phyloP scores from a whole-genome alignment of 202 grass and related monocot genomes.

The Schoenoplectus triqueter region DNA sequence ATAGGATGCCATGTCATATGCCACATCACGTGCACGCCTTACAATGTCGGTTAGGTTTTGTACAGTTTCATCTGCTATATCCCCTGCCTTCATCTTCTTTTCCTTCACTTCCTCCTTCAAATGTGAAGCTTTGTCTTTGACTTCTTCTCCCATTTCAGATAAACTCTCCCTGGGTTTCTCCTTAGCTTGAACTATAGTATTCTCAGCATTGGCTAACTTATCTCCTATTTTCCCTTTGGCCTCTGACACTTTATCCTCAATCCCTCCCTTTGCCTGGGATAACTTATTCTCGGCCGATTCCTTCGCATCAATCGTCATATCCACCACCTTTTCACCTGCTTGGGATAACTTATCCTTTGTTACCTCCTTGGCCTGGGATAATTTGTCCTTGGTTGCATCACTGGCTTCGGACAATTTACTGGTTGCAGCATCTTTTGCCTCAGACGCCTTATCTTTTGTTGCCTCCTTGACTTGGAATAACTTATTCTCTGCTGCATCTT shows the following conservation, averaged over 20 bases:
- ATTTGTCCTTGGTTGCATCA: constrained; percentile 40
- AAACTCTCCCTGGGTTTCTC: constrained; percentile 32
- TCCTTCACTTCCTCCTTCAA: constrained; percentile 39
- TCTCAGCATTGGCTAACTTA: constrained; percentile 20
- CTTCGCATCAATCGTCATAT: constrained; percentile 30
- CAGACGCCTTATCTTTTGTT: constrained; percentile 27
- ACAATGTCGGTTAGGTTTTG: constrained; percentile 65
- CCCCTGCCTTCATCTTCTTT: constrained; percentile 36
- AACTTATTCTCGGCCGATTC: constrained; percentile 35
- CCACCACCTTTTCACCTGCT: constrained; percentile 23
- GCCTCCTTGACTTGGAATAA: constrained; percentile 34
- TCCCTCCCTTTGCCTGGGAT: constrained; percentile 32
- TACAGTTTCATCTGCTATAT: constrained; percentile 27
- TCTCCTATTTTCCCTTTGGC: constrained; percentile 15
- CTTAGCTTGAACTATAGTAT: constrained; percentile 26
- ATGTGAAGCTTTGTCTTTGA: constrained; percentile 41
- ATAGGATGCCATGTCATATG: constrained; percentile 47
- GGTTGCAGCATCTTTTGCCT: constrained; percentile 34
- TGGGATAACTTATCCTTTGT: constrained; percentile 42
- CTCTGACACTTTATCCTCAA: constrained; percentile 16
- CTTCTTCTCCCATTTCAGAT: constrained; percentile 39
- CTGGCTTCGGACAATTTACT: constrained; percentile 35
- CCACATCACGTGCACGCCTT: constrained; percentile 54
- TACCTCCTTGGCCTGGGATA: constrained; percentile 41
- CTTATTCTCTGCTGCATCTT: constrained; percentile 37